Evolutionary conservation across 1,284 basidiomycete genomes (phyloP).

Genomic region (Pseudozyma thailandica): DNA sequence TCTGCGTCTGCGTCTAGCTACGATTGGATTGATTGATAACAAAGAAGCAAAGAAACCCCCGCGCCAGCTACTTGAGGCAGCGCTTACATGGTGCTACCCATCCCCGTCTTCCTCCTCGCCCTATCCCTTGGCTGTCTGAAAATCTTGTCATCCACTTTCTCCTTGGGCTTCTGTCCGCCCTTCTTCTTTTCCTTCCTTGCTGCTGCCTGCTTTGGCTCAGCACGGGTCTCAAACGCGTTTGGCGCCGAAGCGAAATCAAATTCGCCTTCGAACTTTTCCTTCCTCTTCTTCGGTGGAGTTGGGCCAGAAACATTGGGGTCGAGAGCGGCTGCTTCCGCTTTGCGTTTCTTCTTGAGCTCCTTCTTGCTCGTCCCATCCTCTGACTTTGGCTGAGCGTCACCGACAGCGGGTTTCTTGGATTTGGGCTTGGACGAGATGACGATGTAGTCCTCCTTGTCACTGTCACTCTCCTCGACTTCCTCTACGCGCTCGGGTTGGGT

Average conservation of each 20-base stretch:
- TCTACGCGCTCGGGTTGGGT: background rate
- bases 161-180: background rate
- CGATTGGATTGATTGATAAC: no score
- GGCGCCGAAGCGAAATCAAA: slow-evolving; percentile 24
- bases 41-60: background rate
- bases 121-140: slow-evolving; percentile 41
- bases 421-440: slow-evolving; percentile 34
- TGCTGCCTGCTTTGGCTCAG: background rate
- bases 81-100: slow-evolving; percentile 30
- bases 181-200: slow-evolving; percentile 8
- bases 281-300: slow-evolving; percentile 9
- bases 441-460: slow-evolving; percentile 35
- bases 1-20: no score
- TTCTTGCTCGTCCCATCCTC: slow-evolving; percentile 12
- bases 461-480: slow-evolving; percentile 4
- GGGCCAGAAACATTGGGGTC: background rate
- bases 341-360: slow-evolving; percentile 40
- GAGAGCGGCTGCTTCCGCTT: slow-evolving; percentile 10
- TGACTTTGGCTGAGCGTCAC: background rate
- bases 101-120: slow-evolving; percentile 33
- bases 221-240: slow-evolving; percentile 20
- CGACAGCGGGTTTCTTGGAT: slow-evolving; percentile 6
- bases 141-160: slow-evolving; percentile 1
- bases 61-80: no score
- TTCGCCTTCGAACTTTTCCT: slow-evolving; percentile 35